Evolutionary conservation across 352 stramenopile genomes (phyloP), one percentile per base, ranked within the genome.

Genomic region (Porosira glacialis): DNA sequence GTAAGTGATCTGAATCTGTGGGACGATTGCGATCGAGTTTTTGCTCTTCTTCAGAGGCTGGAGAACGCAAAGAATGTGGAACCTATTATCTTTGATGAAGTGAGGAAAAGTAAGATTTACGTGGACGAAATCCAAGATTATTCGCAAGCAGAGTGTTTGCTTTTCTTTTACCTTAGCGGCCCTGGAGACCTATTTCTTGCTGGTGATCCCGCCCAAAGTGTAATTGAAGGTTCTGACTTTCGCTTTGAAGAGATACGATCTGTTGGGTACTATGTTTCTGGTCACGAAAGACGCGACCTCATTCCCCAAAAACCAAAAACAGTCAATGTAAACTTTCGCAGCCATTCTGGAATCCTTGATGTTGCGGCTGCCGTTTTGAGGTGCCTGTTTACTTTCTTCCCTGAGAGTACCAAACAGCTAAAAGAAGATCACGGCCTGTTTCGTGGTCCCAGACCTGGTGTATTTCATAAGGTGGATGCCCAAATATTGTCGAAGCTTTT

Each of bases 231-330:
- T 21, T 77, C 81, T 21, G 70, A 80, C 21, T 87, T 89, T 68
- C 60, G 78, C 1, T 90, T 90, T 74, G 80, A 90, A 66, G 83
- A 88, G 13, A 43, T 90, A 53, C 61, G 78, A 28, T 64, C 43
- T 1, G 75, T 90, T 10, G 77, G 59, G 2, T 62, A 71, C 44
- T 73, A 70, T 48, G 53, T 86, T 19, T 45, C 55, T 11, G 65
- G 71, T 48, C 52, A 66, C 13, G 33, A 81, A 15, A 38, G 64
- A 13, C 53, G 45, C 11, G 31, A 73, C 19, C 48, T 75, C 1
- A 76, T 86, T n/a, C 70, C 70, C 17, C 31, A 85, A 26, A 85
- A 85, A 24, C 77, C 75, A 28, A 74, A 69, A 59, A 61, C 51
- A 2, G 63, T 84, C 0, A 77, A 75, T 35, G 41, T 74, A 1